Evolutionary conservation across 306 rosid species (phyloP).

Genomic region (Calophaca sinica): DNA sequence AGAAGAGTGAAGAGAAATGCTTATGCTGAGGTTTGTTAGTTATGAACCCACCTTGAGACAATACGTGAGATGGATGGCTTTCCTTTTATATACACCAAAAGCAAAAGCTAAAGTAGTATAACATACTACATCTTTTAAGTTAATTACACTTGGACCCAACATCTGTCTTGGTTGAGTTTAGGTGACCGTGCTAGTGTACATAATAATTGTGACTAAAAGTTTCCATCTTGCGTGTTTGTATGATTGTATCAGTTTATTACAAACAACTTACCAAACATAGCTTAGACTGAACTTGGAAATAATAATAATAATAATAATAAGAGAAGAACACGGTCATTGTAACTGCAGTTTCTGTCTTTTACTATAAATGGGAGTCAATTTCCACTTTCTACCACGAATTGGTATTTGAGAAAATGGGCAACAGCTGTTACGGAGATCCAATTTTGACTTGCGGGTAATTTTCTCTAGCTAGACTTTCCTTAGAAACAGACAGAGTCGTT

Average conservation of each 20-base stretch:
- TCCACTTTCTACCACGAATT: background rate
- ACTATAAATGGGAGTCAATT: background rate
- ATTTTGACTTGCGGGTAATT: background rate
- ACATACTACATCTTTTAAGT: background rate
- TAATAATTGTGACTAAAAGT: background rate
- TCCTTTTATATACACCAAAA: conserved; percentile 43
- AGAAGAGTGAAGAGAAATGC: conserved; percentile 23
- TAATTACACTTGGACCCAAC: background rate
- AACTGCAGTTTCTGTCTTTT: background rate
- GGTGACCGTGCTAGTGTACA: background rate
- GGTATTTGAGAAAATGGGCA: background rate
- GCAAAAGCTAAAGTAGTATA: background rate
- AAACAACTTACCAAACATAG: background rate
- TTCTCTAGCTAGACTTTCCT: background rate
- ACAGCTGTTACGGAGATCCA: background rate
- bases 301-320: no score
- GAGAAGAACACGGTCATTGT: background rate
- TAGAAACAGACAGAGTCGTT: background rate
- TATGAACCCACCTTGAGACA: conserved; percentile 1
- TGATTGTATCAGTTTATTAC: background rate
- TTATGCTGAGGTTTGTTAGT: background rate
- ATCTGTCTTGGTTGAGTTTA: background rate
- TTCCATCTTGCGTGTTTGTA: background rate
- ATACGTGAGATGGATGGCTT: background rate
- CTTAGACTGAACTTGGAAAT: background rate